phyloP scores from a whole-genome alignment of 2,329 filamentous ascomycete genomes.

The Mycosphaerelloides madeirae region DNA sequence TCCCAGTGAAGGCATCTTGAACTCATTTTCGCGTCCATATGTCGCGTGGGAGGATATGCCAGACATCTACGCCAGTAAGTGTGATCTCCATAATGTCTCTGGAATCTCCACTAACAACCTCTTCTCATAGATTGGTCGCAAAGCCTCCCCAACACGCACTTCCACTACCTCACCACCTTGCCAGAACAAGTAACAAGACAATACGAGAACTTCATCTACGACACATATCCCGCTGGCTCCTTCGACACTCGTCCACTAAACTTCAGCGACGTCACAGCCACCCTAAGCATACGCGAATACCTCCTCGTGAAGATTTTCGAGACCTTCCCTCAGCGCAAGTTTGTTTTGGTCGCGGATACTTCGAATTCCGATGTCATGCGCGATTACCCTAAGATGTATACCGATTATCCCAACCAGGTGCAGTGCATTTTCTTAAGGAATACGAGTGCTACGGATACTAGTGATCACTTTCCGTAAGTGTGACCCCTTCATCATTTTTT shows the following conservation, averaged over 20 bases:
- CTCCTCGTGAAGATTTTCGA: slow-evolving; percentile 68
- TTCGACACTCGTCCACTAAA: slow-evolving; percentile 76
- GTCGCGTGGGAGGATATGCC: slow-evolving; percentile 75
- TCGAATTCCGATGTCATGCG: slow-evolving; percentile 73
- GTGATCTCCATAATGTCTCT: too few relatives aligned
- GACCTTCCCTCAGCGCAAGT: slow-evolving; percentile 70
- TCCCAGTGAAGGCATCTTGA: slow-evolving; percentile 68
- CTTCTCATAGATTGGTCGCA: slow-evolving; percentile 69
- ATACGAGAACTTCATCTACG: slow-evolving; percentile 77
- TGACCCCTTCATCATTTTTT: too few relatives aligned
- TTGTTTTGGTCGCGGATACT: slow-evolving; percentile 71
- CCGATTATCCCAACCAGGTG: slow-evolving; percentile 64
- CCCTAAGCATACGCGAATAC: slow-evolving; percentile 64
- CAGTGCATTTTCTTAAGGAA: slow-evolving; percentile 75
- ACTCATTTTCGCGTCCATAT: slow-evolving; percentile 69
- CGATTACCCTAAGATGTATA: slow-evolving; percentile 50
- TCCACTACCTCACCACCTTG: slow-evolving; percentile 77
- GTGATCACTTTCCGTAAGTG: slow-evolving; percentile 68
- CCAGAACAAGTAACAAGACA: slow-evolving; percentile 72
- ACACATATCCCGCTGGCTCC: slow-evolving; percentile 69
- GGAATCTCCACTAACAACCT: too few relatives aligned
- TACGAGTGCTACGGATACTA: slow-evolving; percentile 62
- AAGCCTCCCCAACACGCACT: slow-evolving; percentile 64
- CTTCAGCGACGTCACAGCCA: slow-evolving; percentile 70
- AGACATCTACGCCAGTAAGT: slow-evolving; percentile 67